Evolutionary conservation across 73 alveolate species (phyloP).

Genomic region (Uronychia binucleata): DNA sequence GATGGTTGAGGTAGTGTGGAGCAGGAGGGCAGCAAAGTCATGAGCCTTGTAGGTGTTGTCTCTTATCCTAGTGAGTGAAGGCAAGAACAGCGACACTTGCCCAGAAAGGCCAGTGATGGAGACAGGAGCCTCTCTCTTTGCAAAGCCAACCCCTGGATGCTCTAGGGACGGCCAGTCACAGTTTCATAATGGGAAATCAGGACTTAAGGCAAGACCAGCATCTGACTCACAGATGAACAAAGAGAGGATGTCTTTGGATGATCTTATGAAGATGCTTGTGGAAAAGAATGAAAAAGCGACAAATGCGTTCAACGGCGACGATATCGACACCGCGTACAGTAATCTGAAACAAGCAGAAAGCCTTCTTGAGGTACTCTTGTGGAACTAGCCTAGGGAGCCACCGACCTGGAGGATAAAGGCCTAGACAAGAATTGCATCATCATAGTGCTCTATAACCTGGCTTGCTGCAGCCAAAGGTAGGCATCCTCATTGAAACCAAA

Average conservation of each 20-base stretch:
- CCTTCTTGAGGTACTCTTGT: not conserved
- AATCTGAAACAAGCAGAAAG: not conserved
- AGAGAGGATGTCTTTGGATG: not conserved
- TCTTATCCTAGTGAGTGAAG: no score
- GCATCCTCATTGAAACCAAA: constrained; percentile 22
- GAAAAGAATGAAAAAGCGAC: not conserved
- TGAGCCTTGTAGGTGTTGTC: no score
- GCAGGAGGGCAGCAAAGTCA: no score
- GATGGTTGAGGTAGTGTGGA: no score
- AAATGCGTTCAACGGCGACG: not conserved
- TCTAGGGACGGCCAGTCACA: not conserved
- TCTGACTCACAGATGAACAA: not conserved
- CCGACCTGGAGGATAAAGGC: not conserved
- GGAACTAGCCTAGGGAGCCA: not conserved
- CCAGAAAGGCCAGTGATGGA: no score
- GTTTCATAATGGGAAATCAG: not conserved
- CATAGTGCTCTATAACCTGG: constrained; percentile 56
- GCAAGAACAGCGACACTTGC: no score
- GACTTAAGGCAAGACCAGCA: not conserved
- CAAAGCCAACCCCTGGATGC: not conserved
- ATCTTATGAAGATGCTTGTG: not conserved
- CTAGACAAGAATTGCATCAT: not conserved
- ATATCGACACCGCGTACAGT: not conserved
- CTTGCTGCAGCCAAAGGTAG: constrained; percentile 50
- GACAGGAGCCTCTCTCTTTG: not conserved